Evolutionary conservation across 2,329 filamentous ascomycete genomes (phyloP).

Genomic region (Pseudogymnoascus sp.): DNA sequence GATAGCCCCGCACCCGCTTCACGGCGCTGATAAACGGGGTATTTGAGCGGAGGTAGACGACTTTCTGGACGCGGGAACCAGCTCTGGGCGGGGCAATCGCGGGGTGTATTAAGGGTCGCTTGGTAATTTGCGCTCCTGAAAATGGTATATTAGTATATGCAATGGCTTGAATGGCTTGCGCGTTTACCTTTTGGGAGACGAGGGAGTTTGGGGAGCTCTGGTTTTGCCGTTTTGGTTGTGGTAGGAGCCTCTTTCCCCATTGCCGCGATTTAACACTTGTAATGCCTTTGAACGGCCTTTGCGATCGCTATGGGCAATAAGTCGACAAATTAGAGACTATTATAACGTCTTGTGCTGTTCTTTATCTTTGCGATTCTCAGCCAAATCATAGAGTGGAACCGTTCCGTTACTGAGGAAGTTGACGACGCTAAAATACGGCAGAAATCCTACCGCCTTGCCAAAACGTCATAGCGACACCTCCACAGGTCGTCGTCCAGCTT

Average conservation of each 20-base stretch:
- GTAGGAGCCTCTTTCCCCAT: neutral
- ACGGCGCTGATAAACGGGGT: slow-evolving; percentile 26
- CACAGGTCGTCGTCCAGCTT: slow-evolving; percentile 1
- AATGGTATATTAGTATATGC: neutral
- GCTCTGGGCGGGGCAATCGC: slow-evolving; percentile 20
- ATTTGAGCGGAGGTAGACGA: slow-evolving; percentile 24
- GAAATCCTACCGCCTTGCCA: slow-evolving; percentile 2
- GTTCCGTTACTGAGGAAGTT: neutral
- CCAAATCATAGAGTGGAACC: neutral
- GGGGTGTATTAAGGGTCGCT: slow-evolving; percentile 29
- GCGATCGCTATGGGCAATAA: neutral
- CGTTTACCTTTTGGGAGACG: slow-evolving; percentile 18
- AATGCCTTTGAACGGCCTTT: neutral
- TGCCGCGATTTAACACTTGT: neutral
- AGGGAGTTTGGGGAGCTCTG: slow-evolving; percentile 18
- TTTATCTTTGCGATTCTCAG: neutral
- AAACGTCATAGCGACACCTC: slow-evolving; percentile 5
- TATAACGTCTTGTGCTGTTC: neutral
- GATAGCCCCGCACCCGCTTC: slow-evolving; percentile 25
- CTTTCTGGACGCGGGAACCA: slow-evolving; percentile 19
- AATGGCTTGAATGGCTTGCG: neutral
- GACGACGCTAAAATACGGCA: neutral
- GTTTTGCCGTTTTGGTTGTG: slow-evolving; percentile 13
- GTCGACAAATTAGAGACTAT: neutral
- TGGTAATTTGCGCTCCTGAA: slow-evolving; percentile 25